phyloP scores from a whole-genome alignment of 768 basidiomycete species.

The Lactarius tabidus region DNA sequence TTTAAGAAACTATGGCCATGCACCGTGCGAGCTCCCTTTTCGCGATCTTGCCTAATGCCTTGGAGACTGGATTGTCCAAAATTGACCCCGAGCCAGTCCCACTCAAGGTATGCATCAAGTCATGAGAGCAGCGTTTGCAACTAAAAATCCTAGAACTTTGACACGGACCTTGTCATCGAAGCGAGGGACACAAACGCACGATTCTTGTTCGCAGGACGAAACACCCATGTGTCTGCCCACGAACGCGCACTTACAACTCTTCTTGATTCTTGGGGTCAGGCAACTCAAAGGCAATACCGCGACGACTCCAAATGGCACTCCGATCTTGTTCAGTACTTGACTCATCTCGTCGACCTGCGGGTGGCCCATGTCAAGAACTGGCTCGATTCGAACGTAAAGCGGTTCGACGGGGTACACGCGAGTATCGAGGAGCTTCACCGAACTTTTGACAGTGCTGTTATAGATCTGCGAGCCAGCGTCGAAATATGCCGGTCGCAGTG shows the following conservation, averaged over 20 bases:
- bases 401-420: slow-evolving; percentile 43
- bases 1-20: slow-evolving; percentile 46
- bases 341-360: slow-evolving; percentile 40
- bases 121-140: too few relatives aligned
- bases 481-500: slow-evolving; percentile 50
- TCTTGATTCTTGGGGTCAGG: slow-evolving; percentile 33
- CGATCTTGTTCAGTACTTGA: slow-evolving; percentile 38
- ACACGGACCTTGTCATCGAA: slow-evolving; percentile 36
- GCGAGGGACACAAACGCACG: slow-evolving; percentile 35
- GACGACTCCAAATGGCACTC: slow-evolving; percentile 42
- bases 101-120: slow-evolving; percentile 40
- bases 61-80: slow-evolving; percentile 44
- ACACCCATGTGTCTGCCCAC: slow-evolving; percentile 23
- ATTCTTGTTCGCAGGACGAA: slow-evolving; percentile 33
- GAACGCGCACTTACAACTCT: slow-evolving; percentile 29
- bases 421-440: slow-evolving; percentile 46
- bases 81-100: slow-evolving; percentile 43
- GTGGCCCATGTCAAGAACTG: slow-evolving; percentile 46
- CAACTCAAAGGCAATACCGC: slow-evolving; percentile 32
- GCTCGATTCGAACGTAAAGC: slow-evolving; percentile 44
- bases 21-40: slow-evolving; percentile 40
- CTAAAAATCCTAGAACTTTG: slow-evolving; percentile 41
- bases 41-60: slow-evolving; percentile 41
- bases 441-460: slow-evolving; percentile 37
- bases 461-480: slow-evolving; percentile 43